phyloP scores from a whole-genome alignment of 176 grass and related monocot species.

The Melocanna baccifera region DNA sequence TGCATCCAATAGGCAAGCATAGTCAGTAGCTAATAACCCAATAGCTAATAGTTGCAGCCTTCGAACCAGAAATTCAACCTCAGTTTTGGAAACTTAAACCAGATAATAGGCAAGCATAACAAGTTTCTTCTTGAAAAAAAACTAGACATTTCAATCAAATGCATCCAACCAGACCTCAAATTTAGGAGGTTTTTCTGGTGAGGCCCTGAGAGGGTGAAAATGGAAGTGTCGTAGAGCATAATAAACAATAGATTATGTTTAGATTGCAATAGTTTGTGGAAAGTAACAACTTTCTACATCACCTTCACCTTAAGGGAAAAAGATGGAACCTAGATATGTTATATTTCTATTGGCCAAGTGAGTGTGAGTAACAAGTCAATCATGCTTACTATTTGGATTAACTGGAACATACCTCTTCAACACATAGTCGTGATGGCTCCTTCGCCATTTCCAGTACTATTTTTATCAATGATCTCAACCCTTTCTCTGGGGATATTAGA shows the following conservation, averaged over 20 bases:
- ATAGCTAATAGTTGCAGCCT: neutral
- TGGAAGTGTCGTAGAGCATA: neutral
- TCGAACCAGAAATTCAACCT: slow-evolving; percentile 15
- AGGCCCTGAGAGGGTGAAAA: neutral
- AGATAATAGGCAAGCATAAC: neutral
- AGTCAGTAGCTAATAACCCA: neutral
- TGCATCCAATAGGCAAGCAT: neutral
- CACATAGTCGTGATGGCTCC: slow-evolving; percentile 86
- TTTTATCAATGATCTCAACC: slow-evolving; percentile 91
- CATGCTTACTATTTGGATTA: neutral
- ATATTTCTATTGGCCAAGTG: neutral
- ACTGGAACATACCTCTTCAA: slow-evolving; percentile 68
- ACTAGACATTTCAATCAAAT: neutral
- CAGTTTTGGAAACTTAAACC: neutral
- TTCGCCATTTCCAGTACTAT: slow-evolving; percentile 93
- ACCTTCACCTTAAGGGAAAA: neutral
- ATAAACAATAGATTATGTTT: neutral
- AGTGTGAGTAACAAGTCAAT: neutral
- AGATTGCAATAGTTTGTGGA: neutral
- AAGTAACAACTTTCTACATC: neutral
- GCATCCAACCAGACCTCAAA: neutral
- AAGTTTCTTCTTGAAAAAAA: neutral
- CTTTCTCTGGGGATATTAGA: slow-evolving; percentile 95
- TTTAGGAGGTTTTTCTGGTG: neutral
- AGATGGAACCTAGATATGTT: neutral